These are phyloP conservation scores for Xylaria bambusicola DNA, from an alignment of 495 filamentous ascomycete species.

Conservation along the genomic window DNA sequence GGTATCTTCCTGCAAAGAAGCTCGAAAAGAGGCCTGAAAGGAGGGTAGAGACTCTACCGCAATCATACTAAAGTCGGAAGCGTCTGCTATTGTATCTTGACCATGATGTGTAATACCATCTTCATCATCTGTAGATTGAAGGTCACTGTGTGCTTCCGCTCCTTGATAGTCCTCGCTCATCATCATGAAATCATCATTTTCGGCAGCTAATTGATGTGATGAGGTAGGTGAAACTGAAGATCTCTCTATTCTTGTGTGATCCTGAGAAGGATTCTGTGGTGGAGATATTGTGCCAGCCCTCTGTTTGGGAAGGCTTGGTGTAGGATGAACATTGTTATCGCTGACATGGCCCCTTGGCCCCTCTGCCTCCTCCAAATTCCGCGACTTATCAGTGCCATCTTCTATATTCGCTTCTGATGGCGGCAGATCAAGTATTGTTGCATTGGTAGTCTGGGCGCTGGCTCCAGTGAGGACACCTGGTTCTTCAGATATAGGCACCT, in stretches of 20 bases:
- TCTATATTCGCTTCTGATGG: neutral
- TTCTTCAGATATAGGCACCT: constrained; percentile 29
- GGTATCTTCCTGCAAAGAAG: constrained; percentile 27
- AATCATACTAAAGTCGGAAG: constrained; percentile 55
- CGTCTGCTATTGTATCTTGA: constrained; percentile 46
- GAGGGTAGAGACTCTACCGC: constrained; percentile 46
- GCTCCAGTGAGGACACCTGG: constrained; percentile 20
- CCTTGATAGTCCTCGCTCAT: constrained; percentile 25
- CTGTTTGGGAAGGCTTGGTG: neutral
- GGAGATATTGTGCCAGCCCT: constrained; percentile 3
- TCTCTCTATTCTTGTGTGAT: constrained; percentile 9
- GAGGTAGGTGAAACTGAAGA: constrained; percentile 9
- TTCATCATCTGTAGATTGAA: constrained; percentile 23
- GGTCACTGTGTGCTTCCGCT: constrained; percentile 32
- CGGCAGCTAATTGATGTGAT: constrained; percentile 18
- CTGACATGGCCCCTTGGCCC: neutral
- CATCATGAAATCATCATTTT: constrained; percentile 21
- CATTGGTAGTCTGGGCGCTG: neutral
- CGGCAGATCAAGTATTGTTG: neutral
- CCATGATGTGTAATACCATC: constrained; percentile 17
- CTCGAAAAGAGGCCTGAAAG: constrained; percentile 36
- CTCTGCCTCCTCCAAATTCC: neutral
- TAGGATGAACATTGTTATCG: neutral
- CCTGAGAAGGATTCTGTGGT: neutral
- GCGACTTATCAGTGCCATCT: neutral